These are phyloP conservation scores for Globisporangium parvum DNA, from an alignment of 352 stramenopile genomes.

Conservation along the genomic window DNA sequence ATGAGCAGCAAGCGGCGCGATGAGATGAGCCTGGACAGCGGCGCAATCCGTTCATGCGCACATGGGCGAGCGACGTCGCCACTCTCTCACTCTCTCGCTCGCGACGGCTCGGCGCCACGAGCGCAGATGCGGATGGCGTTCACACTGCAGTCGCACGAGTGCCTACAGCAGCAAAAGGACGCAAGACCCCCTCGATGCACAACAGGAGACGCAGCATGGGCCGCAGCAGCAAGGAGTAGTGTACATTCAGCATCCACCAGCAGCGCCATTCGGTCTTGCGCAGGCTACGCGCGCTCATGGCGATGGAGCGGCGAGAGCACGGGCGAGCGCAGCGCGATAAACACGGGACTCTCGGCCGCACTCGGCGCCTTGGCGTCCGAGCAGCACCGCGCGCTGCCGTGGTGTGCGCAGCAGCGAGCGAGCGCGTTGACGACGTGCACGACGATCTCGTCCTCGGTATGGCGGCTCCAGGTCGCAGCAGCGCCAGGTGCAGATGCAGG, in stretches of 20 bases:
- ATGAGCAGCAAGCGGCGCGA: background rate
- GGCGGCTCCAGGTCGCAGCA: background rate
- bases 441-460: slow-evolving; percentile 4
- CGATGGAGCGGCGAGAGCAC: slow-evolving; percentile 5
- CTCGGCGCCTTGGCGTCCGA: background rate
- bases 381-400: background rate
- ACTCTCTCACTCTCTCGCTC: too few relatives aligned
- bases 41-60: background rate
- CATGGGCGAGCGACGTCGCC: too few relatives aligned
- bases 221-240: background rate
- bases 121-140: too few relatives aligned
- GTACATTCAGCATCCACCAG: background rate
- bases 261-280: background rate
- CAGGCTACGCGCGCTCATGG: background rate
- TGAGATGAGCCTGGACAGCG: background rate
- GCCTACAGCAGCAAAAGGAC: too few relatives aligned
- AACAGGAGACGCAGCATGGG: too few relatives aligned
- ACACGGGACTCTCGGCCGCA: slow-evolving; percentile 3
- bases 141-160: too few relatives aligned
- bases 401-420: too few relatives aligned
- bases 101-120: too few relatives aligned
- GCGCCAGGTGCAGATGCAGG: background rate
- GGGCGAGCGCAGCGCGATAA: slow-evolving; percentile 4
- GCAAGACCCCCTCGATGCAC: too few relatives aligned
- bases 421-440: background rate